Evolutionary conservation across 371 early-diverging fungal genomes (phyloP).

Genomic region (Nematocida displodere): DNA sequence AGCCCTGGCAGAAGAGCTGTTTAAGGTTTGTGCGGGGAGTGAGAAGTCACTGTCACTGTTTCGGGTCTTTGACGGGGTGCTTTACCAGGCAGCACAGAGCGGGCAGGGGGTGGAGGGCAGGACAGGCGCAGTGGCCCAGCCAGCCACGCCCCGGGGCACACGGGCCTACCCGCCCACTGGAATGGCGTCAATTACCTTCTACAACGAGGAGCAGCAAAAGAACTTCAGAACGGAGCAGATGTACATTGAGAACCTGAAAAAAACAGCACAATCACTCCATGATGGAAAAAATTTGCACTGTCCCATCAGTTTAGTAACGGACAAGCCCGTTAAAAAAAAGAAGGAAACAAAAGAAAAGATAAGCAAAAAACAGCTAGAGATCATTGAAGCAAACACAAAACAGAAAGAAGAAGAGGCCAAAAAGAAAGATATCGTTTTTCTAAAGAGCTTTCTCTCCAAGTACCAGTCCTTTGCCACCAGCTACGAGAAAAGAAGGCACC

Average conservation of each 20-base stretch:
- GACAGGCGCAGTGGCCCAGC: background rate
- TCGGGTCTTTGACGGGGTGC: constrained; percentile 23
- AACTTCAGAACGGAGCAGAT: constrained; percentile 42
- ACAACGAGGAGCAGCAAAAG: constrained; percentile 47
- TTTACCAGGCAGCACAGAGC: background rate
- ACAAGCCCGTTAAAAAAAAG: constrained; percentile 24
- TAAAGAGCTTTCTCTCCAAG: constrained; percentile 60
- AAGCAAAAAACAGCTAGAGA: constrained; percentile 59
- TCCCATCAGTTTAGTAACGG: constrained; percentile 41
- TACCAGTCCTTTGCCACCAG: constrained; percentile 44
- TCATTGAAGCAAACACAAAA: constrained; percentile 61
- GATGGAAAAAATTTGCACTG: constrained; percentile 48
- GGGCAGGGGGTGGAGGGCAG: background rate
- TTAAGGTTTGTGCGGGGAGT: background rate
- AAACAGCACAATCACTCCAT: constrained; percentile 48
- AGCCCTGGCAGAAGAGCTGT: background rate
- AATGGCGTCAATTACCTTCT: constrained; percentile 16
- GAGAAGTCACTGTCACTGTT: no score
- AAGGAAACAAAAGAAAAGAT: constrained; percentile 52
- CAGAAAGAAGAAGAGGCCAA: constrained; percentile 57
- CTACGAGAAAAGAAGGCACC: constrained; percentile 51
- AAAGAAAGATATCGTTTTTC: constrained; percentile 57
- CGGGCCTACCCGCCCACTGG: constrained; percentile 8
- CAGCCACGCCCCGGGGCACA: no score
- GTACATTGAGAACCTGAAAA: constrained; percentile 54